Base-by-base conservation (phyloP, 2,329 filamentous ascomycete genomes). In the Fulvia fulva region DNA sequence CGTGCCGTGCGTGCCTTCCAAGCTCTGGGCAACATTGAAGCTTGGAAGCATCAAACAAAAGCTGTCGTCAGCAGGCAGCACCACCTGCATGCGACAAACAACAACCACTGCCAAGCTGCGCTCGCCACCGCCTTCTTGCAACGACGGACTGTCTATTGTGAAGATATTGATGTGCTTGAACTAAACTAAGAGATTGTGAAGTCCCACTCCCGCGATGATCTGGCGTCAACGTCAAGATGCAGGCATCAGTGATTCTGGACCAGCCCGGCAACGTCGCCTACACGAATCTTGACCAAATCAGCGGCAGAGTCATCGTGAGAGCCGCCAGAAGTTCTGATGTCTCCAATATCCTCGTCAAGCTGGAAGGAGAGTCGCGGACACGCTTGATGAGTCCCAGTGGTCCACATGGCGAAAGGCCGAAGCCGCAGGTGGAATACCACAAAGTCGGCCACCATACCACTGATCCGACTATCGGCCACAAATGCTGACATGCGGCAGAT, bases 281-380 rank as follows among this genome's bases (percentile, higher is more conserved):
- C 74, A 93, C 90, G 53, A 93, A 93, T 70, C 84, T 92, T 67
- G 90, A 93, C 73, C 77, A 83, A 61, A 82, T 94, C 59, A 81
- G 79, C 28, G 90, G 90, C 55, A 74, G 73, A 58, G 77, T 83
- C 23, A 60, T 75, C 8, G 66, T 83, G 47, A 70, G 76, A 37
- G 73, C 76, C 21, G 69, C 71, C 6, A 78, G 73, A 64, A 74
- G 75, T 22, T 76, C 74, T 55, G 78, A 76, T 63, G 72, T 83
- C 30, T 75, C 74, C 57, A 75, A 73, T 41, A 86, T 94, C 62
- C 80, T 90, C 37, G 89, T 93, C 68, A 94, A 94, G 77, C 83
- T 94, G 30, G 90, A 94, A 71, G 90, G 90, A 65, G 89, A 94
- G 75, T 86, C 86, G 50, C 82, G 81, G 62, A 92, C 89, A 5